Evolutionary conservation across 2,329 filamentous ascomycete genomes (phyloP), one percentile per base, ranked within the genome.

Genomic region (Colletotrichum spinosum): DNA sequence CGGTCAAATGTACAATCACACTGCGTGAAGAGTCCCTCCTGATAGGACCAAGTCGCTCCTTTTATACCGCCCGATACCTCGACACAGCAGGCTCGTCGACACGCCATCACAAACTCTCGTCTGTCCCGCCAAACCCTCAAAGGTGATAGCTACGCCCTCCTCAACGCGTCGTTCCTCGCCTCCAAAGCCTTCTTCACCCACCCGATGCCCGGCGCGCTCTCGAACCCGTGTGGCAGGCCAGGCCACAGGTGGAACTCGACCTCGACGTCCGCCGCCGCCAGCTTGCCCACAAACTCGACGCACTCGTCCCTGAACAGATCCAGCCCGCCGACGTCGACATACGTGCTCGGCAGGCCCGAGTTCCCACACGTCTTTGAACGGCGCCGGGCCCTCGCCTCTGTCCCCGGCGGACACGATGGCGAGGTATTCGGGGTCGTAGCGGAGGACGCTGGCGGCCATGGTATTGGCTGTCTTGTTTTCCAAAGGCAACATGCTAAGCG

Each of bases 221-320:
- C 77, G 50, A 78, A 81, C 0, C 71, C 77, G 66, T 82, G 80
- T 3, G 77, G 77, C 37, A 81, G 57, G 2, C 79, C 80, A 1
- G 74, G 72, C 67, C 80, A 81, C 48, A 81, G 42, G 55, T 81
- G 79, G 7, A 81, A 71, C 69, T 81, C 80, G 2, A 79, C 74
- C 38, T 75, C 71, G 4, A 79, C 69, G 2, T 73, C 72, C 8
- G 71, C 77, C 60, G 70, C 65, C 10, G 69, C 69, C 13, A 82
- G 71, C 44, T 74, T 69, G 15, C 53, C 57, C 13, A 71, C 78
- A 65, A 74, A 81, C 49, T 69, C 68, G 0, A 76, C 11, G n/a
- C 61, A 60, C 67, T 80, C 79, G 8, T 74, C 73, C 9, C 70
- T 49, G 63, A 81, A 82, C 12, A 82, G 39, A 50, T 81, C 79